These are phyloP conservation scores for Inosperma sp. DNA, from an alignment of 768 basidiomycete species.

Conservation along the genomic window DNA sequence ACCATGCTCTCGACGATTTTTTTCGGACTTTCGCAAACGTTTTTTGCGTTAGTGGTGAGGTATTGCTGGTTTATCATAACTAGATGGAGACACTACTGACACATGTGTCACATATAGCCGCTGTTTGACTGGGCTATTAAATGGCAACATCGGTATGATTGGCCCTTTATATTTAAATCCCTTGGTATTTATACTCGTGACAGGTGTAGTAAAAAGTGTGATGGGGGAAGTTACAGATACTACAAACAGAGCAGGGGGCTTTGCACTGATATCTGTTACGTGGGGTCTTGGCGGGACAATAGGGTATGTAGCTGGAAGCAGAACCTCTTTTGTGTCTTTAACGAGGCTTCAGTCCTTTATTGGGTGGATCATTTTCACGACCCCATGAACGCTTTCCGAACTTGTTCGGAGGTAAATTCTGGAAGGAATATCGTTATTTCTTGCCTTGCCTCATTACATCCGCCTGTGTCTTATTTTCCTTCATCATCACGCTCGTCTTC, in stretches of 20 bases:
- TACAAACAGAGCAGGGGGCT: conserved; percentile 46
- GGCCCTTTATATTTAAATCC: neutral
- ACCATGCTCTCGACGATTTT: conserved; percentile 47
- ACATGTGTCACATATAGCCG: conserved; percentile 40
- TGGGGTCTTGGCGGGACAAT: conserved; percentile 42
- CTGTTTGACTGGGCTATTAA: conserved; percentile 64
- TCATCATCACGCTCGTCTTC: conserved; percentile 31
- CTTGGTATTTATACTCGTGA: conserved; percentile 1
- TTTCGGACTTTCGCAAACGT: conserved; percentile 60
- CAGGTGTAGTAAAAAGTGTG: conserved; percentile 68
- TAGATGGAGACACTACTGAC: neutral
- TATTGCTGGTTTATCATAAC: conserved; percentile 15
- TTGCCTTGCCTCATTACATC: conserved; percentile 53
- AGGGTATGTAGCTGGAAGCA: conserved; percentile 37
- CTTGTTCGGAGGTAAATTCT: conserved; percentile 51
- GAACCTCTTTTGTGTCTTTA: conserved; percentile 4
- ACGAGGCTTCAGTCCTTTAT: conserved; percentile 46
- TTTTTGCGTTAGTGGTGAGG: conserved; percentile 55
- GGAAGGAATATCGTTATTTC: conserved; percentile 71
- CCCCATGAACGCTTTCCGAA: conserved; percentile 65
- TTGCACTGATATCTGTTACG: conserved; percentile 38
- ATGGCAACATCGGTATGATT: conserved; percentile 57
- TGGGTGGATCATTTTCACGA: conserved; percentile 62
- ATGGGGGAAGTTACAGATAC: conserved; percentile 63
- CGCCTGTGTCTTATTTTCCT: conserved; percentile 31